Conservation (phyloP, 257 asterid genomes). For the Marsdenia floribunda region DNA sequence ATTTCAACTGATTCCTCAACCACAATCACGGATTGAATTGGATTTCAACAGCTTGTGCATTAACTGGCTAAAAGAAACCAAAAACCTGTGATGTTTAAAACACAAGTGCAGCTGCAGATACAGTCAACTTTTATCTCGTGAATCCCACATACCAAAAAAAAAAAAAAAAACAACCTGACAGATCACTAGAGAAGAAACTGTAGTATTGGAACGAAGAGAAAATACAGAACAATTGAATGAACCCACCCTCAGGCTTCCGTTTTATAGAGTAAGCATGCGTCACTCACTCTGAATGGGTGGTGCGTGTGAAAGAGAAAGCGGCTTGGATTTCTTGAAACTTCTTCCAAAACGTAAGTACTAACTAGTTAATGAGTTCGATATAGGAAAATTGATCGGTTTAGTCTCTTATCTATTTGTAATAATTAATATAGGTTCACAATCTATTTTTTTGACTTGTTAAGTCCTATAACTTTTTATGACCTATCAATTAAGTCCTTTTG, state of each 20-base stretch:
- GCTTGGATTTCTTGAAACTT: background rate
- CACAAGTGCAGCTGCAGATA: background rate
- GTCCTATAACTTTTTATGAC: too few species aligned
- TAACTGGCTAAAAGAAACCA: conserved; percentile 2
- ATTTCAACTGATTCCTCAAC: conserved; percentile 22
- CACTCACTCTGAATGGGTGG: background rate
- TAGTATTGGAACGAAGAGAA: background rate
- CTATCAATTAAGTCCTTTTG: too few species aligned
- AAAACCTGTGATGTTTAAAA: background rate
- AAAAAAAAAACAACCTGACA: conserved; percentile 12
- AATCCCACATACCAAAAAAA: background rate
- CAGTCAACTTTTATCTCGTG: conserved; percentile 13
- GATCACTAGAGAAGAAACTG: conserved; percentile 24
- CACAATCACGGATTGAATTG: conserved; percentile 40
- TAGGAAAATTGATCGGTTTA: too few species aligned
- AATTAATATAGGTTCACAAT: too few species aligned
- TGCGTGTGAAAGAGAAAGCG: background rate
- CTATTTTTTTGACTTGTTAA: too few species aligned
- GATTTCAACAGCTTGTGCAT: conserved; percentile 18
- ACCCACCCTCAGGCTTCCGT: background rate
- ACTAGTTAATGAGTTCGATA: too few species aligned
- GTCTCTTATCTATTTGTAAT: too few species aligned
- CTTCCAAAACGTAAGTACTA: background rate
- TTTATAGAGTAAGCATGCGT: conserved; percentile 2
- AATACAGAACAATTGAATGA: background rate